phyloP scores from a whole-genome alignment of 345 rosid genomes.

The Durio zibethinus region DNA sequence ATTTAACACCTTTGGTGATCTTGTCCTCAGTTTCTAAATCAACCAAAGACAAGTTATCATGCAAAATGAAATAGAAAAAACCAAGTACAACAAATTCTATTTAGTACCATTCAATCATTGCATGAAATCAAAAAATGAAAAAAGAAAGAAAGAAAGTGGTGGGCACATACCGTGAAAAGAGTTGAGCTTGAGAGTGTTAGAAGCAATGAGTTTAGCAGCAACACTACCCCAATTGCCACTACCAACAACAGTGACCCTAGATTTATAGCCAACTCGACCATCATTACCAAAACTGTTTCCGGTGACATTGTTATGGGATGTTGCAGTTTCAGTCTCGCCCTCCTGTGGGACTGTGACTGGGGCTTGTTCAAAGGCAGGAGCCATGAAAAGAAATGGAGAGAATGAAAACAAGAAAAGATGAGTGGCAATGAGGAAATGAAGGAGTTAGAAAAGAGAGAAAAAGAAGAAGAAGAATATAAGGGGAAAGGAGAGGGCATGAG shows the following conservation, averaged over 20 bases:
- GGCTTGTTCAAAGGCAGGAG: slow-evolving; percentile 31
- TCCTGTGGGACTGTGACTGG: slow-evolving; percentile 2
- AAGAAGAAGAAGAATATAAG: slow-evolving; percentile 25
- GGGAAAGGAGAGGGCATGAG: slow-evolving; percentile 28
- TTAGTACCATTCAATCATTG: background rate
- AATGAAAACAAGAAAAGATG: slow-evolving; percentile 14
- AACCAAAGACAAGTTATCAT: background rate
- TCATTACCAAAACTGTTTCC: slow-evolving; percentile 2
- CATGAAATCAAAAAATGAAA: background rate
- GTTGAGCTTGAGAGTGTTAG: slow-evolving; percentile 64
- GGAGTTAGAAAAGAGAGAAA: slow-evolving; percentile 8
- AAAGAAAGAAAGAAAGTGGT: background rate
- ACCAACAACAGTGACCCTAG: slow-evolving; percentile 79
- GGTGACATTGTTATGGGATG: background rate
- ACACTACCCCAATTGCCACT: slow-evolving; percentile 99
- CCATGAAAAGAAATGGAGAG: slow-evolving; percentile 25
- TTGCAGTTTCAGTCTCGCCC: background rate
- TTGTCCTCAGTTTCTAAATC: background rate
- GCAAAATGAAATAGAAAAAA: background rate
- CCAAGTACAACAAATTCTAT: no score
- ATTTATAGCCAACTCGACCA: slow-evolving; percentile 21
- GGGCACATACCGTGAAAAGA: slow-evolving; percentile 63
- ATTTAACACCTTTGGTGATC: background rate
- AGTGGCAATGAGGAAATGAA: slow-evolving; percentile 15
- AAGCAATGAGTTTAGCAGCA: slow-evolving; percentile 95